phyloP scores from a whole-genome alignment of 768 basidiomycete genomes.

The Butyriboletus loyo region DNA sequence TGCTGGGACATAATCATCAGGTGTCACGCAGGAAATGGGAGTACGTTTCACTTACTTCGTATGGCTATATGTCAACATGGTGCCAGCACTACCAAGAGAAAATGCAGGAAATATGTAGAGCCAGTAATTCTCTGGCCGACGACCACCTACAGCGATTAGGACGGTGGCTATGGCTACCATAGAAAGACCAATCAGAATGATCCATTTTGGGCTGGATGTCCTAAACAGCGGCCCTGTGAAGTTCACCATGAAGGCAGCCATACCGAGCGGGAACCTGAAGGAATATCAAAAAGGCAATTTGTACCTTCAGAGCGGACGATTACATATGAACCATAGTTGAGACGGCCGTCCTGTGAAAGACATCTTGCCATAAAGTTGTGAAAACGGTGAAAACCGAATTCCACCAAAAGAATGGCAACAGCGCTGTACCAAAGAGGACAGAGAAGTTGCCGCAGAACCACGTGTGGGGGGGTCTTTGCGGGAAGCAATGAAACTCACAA shows the following conservation, averaged over 20 bases:
- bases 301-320: constrained; percentile 2
- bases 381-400: constrained; percentile 32
- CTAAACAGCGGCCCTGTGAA: constrained; percentile 40
- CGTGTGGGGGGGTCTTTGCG: constrained; percentile 37
- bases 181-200: constrained; percentile 42
- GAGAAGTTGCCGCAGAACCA: constrained; percentile 44
- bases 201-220: constrained; percentile 40
- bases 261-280: constrained; percentile 40
- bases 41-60: constrained; percentile 39
- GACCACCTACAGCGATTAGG: constrained; percentile 42
- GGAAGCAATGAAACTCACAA: not conserved
- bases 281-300: constrained; percentile 1
- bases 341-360: constrained; percentile 42
- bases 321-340: constrained; percentile 40
- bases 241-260: constrained; percentile 35
- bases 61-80: constrained; percentile 44
- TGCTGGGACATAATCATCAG: constrained; percentile 28
- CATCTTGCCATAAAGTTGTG: constrained; percentile 39
- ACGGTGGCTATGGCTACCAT: constrained; percentile 38
- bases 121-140: constrained; percentile 44
- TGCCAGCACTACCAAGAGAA: constrained; percentile 44
- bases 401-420: constrained; percentile 46
- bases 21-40: not conserved
- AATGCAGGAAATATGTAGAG: constrained; percentile 48
- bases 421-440: constrained; percentile 36